Evolutionary conservation across 768 basidiomycete species (phyloP).

Genomic region (Mycena crocata): DNA sequence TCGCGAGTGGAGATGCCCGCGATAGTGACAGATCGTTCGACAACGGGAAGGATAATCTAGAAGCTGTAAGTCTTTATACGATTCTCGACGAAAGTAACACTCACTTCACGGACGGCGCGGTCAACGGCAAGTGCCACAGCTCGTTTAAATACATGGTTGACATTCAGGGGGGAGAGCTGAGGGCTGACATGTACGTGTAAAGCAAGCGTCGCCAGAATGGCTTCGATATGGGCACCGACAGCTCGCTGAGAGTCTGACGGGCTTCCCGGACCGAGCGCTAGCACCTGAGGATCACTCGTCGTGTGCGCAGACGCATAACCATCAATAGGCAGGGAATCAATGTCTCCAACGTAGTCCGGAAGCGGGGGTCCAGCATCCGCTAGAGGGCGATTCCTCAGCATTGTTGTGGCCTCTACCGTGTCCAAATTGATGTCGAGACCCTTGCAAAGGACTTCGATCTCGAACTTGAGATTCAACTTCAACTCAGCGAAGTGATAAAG

Average conservation of each 20-base stretch:
- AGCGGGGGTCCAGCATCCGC: conserved; percentile 71
- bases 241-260: conserved; percentile 74
- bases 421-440: conserved; percentile 89
- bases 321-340: conserved; percentile 82
- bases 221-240: conserved; percentile 83
- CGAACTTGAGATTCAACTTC: conserved; percentile 97
- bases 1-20: conserved; percentile 98
- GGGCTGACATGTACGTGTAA: conserved; percentile 82
- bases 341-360: conserved; percentile 84
- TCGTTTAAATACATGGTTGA: conserved; percentile 88
- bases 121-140: conserved; percentile 93
- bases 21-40: conserved; percentile 97
- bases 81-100: conserved; percentile 23
- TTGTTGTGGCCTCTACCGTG: conserved; percentile 82
- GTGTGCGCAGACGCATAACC: conserved; percentile 68
- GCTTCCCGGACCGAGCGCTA: conserved; percentile 69
- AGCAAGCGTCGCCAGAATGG: conserved; percentile 77
- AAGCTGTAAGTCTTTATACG: conserved; percentile 14
- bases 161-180: conserved; percentile 78
- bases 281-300: conserved; percentile 69
- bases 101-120: conserved; percentile 92
- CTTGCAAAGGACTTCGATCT: conserved; percentile 97
- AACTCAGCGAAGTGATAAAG: conserved; percentile 98
- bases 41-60: conserved; percentile 95
- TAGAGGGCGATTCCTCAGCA: conserved; percentile 82